Evolutionary conservation across 129 eudicot species (phyloP), one percentile per base, ranked within the genome.

Genomic region (Flaveria robusta): DNA sequence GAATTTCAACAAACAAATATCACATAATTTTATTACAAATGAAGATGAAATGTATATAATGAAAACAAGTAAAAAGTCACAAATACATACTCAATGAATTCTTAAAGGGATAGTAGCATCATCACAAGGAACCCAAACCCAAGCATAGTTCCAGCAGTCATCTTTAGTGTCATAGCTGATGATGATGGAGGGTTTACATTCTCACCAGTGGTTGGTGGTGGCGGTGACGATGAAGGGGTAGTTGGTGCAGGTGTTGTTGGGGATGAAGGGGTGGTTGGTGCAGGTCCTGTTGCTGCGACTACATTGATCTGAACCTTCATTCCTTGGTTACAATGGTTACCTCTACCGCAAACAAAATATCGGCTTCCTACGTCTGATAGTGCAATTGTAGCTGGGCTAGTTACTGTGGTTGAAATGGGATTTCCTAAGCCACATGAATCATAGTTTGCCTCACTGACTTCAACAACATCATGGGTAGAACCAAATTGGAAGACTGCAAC

Each of bases 321-420:
- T 68, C 96, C 97, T 67, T 68, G 77, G 73, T 58, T 79, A 65
- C 98, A 93, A 76, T 93, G 94, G 0, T 70, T 79, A 26, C 66
- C 41, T 72, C 82, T 79, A 41, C 97, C 89, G 70, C 97, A 93
- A 20, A 86, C 81, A 81, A 91, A 93, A 86, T 90, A 93, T 5
- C 90, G 79, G 42, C 49, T 85, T 34, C 88, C 96, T 11, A 77
- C 42, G 50, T 85, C 42, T 2, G 83, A 26, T 20, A 93, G 90
- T 24, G 87, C 16, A 67, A 88, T 34, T 70, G 47, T 66, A 5
- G 96, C 74, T 19, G 72, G 72, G 45, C 96, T 89, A 54, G 78
- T 69, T 4, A 42, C 13, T 29, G 74, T 23, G 3, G 81, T 76
- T 77, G 72, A 71, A 26, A 85, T 45, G 2, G 91, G 82, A 31